These are phyloP conservation scores for Coemansia javaensis DNA, from an alignment of 192 early-diverging fungal species.

Conservation along the genomic window DNA sequence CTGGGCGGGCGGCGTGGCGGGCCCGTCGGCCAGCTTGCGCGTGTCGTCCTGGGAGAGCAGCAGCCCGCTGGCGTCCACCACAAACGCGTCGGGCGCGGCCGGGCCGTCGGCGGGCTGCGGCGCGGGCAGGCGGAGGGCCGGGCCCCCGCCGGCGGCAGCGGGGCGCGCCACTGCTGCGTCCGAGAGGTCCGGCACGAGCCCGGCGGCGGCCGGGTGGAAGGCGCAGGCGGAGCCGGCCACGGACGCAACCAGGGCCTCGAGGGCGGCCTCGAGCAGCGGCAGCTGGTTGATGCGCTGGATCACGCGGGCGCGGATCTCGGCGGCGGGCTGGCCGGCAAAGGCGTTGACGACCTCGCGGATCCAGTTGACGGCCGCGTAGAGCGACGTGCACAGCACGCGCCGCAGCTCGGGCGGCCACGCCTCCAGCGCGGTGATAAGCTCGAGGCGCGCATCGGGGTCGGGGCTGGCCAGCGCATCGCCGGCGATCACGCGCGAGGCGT, in stretches of 20 bases:
- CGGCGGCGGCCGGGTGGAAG: conserved; percentile 24
- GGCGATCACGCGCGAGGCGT: conserved; percentile 10
- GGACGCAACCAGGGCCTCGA: conserved; percentile 19
- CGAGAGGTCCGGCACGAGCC: conserved; percentile 28
- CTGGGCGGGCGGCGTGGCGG: too few species aligned
- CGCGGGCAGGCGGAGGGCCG: conserved; percentile 9
- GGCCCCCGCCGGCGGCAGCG: not conserved
- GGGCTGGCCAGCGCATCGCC: conserved; percentile 20
- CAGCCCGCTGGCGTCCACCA: conserved; percentile 30
- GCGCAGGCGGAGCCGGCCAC: conserved; percentile 17
- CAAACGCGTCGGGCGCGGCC: not conserved
- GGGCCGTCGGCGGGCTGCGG: not conserved
- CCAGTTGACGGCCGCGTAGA: conserved; percentile 50
- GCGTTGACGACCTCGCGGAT: conserved; percentile 65
- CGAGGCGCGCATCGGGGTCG: conserved; percentile 36
- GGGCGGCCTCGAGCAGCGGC: conserved; percentile 17
- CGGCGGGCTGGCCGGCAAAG: conserved; percentile 47
- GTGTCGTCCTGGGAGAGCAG: conserved; percentile 42
- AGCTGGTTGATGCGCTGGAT: conserved; percentile 37
- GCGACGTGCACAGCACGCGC: conserved; percentile 29
- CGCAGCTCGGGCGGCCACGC: conserved; percentile 24
- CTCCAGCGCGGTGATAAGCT: conserved; percentile 8
- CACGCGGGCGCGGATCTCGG: conserved; percentile 27
- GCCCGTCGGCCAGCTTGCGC: conserved; percentile 16
- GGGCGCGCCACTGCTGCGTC: conserved; percentile 7